Percentiles rank a stretch among this genome's conserved stretches.
These are phyloP conservation scores for Aspergillus transmontanensis DNA, from an alignment of 2,329 filamentous ascomycete genomes.

Conservation along the genomic window DNA sequence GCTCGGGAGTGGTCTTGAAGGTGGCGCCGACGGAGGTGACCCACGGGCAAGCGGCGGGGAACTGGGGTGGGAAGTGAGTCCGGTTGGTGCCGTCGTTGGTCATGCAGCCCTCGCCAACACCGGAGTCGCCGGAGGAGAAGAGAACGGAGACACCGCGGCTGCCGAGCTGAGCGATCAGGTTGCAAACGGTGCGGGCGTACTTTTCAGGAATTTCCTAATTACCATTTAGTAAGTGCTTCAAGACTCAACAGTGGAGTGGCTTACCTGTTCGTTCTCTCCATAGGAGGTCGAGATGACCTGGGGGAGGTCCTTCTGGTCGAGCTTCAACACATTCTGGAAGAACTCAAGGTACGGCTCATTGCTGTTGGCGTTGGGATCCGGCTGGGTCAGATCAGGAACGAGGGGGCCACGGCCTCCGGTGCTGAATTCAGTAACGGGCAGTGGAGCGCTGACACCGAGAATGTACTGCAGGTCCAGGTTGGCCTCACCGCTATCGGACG, in stretches of 20 bases:
- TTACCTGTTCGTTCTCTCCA: constrained; percentile 44
- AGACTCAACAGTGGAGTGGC: background rate
- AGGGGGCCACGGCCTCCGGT: constrained; percentile 50
- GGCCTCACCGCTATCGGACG: constrained; percentile 48
- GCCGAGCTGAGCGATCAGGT: constrained; percentile 52
- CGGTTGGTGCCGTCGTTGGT: constrained; percentile 39
- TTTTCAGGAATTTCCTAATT: constrained; percentile 34
- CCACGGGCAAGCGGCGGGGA: constrained; percentile 43
- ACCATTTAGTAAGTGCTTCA: background rate
- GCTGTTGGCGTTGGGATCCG: constrained; percentile 40
- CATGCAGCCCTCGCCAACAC: constrained; percentile 42
- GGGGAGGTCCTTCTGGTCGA: constrained; percentile 31
- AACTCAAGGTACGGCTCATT: constrained; percentile 51
- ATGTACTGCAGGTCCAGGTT: constrained; percentile 56
- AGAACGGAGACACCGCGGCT: constrained; percentile 53
- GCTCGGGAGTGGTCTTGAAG: constrained; percentile 38
- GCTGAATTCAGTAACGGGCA: constrained; percentile 51
- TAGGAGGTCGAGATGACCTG: constrained; percentile 46
- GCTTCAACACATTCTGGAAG: constrained; percentile 35
- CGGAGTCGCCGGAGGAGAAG: constrained; percentile 54
- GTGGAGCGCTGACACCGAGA: constrained; percentile 45
- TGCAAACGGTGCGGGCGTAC: constrained; percentile 45
- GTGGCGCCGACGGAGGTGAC: constrained; percentile 49
- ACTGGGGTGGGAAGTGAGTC: constrained; percentile 46
- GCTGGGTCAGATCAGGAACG: constrained; percentile 52